Conservation (phyloP, 2,329 filamentous ascomycete species). For the Colletotrichum sp. region DNA sequence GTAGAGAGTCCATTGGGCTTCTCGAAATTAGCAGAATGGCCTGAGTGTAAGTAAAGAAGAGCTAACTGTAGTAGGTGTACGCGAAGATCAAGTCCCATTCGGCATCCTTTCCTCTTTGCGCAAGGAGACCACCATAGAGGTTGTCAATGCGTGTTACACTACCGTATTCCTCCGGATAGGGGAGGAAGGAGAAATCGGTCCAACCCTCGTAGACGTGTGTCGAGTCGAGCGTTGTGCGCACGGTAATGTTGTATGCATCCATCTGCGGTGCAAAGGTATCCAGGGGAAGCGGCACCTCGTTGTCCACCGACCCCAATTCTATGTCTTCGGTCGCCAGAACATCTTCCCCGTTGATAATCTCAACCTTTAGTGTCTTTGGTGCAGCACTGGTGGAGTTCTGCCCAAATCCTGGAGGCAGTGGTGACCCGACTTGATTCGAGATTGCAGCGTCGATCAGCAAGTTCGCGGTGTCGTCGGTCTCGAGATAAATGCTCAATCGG, state of each 20-base stretch:
- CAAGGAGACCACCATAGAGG: conserved; percentile 43
- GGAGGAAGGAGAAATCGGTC: conserved; percentile 37
- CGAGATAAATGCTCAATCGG: conserved; percentile 52
- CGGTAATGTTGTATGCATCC: conserved; percentile 43
- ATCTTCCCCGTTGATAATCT: conserved; percentile 30
- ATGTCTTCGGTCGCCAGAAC: conserved; percentile 39
- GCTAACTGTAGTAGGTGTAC: conserved; percentile 50
- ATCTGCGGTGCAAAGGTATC: conserved; percentile 36
- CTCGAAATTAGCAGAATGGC: conserved; percentile 24
- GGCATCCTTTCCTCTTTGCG: conserved; percentile 29
- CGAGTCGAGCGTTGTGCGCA: conserved; percentile 26
- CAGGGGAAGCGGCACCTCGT: conserved; percentile 42
- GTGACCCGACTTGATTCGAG: conserved; percentile 44
- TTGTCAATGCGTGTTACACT: conserved; percentile 53
- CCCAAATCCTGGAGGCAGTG: conserved; percentile 30
- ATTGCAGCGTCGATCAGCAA: conserved; percentile 49
- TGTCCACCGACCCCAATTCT: conserved; percentile 37
- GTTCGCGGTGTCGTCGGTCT: conserved; percentile 42
- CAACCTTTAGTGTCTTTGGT: conserved; percentile 39
- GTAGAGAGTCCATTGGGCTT: conserved; percentile 44
- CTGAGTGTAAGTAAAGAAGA: conserved; percentile 32
- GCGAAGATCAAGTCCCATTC: conserved; percentile 37
- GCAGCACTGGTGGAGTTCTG: conserved; percentile 25
- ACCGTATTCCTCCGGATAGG: conserved; percentile 42
- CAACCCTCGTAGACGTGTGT: conserved; percentile 31